Conservation (phyloP, 2,329 filamentous ascomycete genomes). For the Ophiobolus disseminans region DNA sequence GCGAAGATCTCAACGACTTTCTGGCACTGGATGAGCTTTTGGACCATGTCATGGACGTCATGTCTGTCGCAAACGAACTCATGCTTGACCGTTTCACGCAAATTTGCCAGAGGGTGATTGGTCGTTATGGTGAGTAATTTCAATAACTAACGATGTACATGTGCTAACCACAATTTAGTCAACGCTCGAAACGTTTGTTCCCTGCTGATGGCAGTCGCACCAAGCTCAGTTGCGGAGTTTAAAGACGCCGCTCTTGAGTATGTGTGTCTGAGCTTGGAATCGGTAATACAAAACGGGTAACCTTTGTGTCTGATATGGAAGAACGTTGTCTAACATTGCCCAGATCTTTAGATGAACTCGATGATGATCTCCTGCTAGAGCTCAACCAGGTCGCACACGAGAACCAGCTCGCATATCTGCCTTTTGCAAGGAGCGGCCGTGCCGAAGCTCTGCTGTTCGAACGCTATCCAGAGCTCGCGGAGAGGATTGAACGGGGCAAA, state of each 20-base stretch:
- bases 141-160: constrained; percentile 17
- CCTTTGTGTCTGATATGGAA: background rate
- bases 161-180: constrained; percentile 27
- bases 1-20: constrained; percentile 59
- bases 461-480: constrained; percentile 67
- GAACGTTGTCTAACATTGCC: constrained; percentile 14
- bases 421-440: constrained; percentile 77
- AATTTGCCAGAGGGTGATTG: constrained; percentile 84
- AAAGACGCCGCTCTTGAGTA: constrained; percentile 90
- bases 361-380: constrained; percentile 80
- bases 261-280: constrained; percentile 87
- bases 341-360: constrained; percentile 80
- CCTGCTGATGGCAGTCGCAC: constrained; percentile 83
- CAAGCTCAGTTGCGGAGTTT: constrained; percentile 82
- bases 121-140: constrained; percentile 69
- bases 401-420: constrained; percentile 80
- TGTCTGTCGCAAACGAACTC: constrained; percentile 88
- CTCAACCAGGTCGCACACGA: constrained; percentile 80
- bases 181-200: constrained; percentile 77
- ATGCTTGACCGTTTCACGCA: constrained; percentile 93
- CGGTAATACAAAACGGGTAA: constrained; percentile 85
- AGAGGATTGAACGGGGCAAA: constrained; percentile 71
- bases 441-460: constrained; percentile 72
- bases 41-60: constrained; percentile 88
- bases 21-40: constrained; percentile 76